Percentiles rank a stretch among this genome's conserved stretches.
These are phyloP conservation scores for Debaryomyces fabryi DNA, from an alignment of 1,139 yeast genomes.

Conservation along the genomic window DNA sequence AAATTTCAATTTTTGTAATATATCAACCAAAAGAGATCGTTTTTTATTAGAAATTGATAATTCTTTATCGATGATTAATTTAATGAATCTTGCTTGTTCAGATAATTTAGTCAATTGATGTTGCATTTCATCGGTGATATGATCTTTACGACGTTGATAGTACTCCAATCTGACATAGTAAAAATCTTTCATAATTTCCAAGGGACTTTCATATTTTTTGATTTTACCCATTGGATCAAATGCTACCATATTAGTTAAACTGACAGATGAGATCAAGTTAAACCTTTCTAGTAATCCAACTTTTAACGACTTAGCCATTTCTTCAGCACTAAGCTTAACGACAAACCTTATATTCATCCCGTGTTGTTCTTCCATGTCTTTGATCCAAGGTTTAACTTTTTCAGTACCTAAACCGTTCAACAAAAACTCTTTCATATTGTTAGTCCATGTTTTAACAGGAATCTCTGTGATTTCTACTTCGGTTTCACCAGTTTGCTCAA, in stretches of 20 bases:
- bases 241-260: conserved; percentile 89
- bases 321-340: conserved; percentile 71
- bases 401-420: conserved; percentile 77
- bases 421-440: conserved; percentile 82
- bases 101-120: conserved; percentile 73
- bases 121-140: conserved; percentile 67
- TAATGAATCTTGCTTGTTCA: conserved; percentile 89
- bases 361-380: conserved; percentile 94
- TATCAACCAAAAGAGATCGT: conserved; percentile 62
- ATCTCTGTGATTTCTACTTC: conserved; percentile 89
- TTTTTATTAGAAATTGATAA: conserved; percentile 76
- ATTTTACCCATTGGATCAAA: conserved; percentile 93
- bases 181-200: conserved; percentile 81
- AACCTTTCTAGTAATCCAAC: conserved; percentile 85
- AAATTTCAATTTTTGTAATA: conserved; percentile 65
- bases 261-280: conserved; percentile 69
- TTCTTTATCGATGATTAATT: conserved; percentile 79
- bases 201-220: conserved; percentile 73
- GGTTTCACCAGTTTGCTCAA: conserved; percentile 78
- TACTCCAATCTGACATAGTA: conserved; percentile 84
- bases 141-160: conserved; percentile 90
- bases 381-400: conserved; percentile 79
- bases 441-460: conserved; percentile 93
- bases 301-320: conserved; percentile 75
- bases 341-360: conserved; percentile 79